phyloP scores from a whole-genome alignment of 331 rosid genomes.

The Cydonia oblonga region DNA sequence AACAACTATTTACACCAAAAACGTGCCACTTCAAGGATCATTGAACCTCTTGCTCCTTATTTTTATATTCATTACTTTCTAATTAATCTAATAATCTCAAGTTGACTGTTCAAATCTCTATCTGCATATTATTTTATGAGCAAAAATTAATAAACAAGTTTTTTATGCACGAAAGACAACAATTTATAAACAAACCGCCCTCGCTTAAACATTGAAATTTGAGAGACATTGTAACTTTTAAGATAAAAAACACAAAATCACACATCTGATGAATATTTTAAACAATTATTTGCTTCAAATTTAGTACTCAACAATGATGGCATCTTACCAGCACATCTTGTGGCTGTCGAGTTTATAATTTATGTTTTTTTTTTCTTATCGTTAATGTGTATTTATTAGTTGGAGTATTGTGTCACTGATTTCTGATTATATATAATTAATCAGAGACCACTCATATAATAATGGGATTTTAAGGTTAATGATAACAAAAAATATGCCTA shows the following conservation, averaged over 20 bases:
- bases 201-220: background rate
- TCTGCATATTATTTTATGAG: background rate
- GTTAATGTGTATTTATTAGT: background rate
- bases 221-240: background rate
- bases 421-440: background rate
- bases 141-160: background rate
- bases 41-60: background rate
- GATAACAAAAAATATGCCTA: background rate
- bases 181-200: background rate
- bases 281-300: background rate
- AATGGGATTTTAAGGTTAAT: background rate
- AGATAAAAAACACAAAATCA: too few relatives aligned
- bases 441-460: constrained; percentile 6
- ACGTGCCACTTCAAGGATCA: background rate
- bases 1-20: background rate
- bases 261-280: background rate
- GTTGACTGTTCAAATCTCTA: background rate
- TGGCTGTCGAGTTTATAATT: background rate
- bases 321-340: background rate
- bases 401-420: background rate
- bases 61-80: background rate
- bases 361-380: background rate
- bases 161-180: background rate
- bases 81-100: background rate
- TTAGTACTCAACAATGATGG: background rate